Conservation (phyloP, 768 basidiomycete genomes). For the Aureoboletus auriporus region DNA sequence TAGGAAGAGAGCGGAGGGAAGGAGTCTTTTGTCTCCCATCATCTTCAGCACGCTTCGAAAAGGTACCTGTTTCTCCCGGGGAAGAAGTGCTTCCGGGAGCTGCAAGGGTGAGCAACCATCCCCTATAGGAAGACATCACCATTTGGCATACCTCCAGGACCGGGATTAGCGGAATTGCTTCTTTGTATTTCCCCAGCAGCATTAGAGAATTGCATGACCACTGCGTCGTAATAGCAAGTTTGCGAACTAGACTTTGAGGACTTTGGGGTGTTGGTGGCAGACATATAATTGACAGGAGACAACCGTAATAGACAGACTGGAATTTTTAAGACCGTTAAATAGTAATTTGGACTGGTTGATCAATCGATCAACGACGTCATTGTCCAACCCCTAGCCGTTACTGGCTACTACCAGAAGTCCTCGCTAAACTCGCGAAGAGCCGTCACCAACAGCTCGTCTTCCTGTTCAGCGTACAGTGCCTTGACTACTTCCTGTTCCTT, state of each 20-base stretch:
- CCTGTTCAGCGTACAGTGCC: constrained; percentile 31
- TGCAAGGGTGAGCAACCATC: not conserved
- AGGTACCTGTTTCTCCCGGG: not conserved
- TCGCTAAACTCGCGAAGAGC: constrained; percentile 23
- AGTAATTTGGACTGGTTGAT: constrained; percentile 7
- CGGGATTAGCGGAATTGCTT: not conserved
- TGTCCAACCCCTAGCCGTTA: constrained; percentile 10
- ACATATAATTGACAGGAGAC: constrained; percentile 9
- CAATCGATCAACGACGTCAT: constrained; percentile 18
- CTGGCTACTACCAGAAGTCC: constrained; percentile 14
- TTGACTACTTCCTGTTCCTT: constrained; percentile 35
- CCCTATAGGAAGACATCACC: not conserved
- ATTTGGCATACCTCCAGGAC: not conserved
- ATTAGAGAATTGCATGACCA: constrained; percentile 26
- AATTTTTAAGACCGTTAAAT: constrained; percentile 19
- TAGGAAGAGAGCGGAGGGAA: constrained; percentile 25
- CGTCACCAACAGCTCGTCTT: constrained; percentile 27
- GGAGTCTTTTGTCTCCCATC: constrained; percentile 3
- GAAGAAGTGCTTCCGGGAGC: not conserved
- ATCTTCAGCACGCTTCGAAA: not conserved
- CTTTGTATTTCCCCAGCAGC: not conserved
- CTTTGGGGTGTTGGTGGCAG: constrained; percentile 3
- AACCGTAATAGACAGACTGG: not conserved
- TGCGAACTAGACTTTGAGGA: constrained; percentile 30
- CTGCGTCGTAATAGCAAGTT: constrained; percentile 45